A percentile compares a stretch with the other conserved stretches of the same genome.
Evolutionary conservation across 2,329 filamentous ascomycete genomes (phyloP).

Genomic region (Xylaria sp.): DNA sequence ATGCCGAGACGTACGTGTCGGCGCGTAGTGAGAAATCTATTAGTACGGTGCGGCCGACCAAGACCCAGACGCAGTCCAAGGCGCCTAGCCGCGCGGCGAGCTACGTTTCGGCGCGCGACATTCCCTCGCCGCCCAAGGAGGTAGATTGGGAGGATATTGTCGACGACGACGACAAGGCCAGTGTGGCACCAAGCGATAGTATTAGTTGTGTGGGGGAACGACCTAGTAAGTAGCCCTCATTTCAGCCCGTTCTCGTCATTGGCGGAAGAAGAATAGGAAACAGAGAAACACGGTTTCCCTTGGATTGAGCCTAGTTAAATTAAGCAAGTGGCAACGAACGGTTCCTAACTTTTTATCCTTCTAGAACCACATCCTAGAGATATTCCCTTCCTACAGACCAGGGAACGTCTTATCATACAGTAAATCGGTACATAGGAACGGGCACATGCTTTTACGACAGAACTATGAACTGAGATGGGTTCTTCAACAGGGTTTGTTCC

Average conservation of each 20-base stretch:
- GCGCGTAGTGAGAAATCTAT: constrained; percentile 53
- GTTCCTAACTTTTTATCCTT: constrained; percentile 3
- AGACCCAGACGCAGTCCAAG: constrained; percentile 31
- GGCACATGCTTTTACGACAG: background rate
- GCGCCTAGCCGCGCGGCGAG: constrained; percentile 42
- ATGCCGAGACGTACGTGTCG: constrained; percentile 59
- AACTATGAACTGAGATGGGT: background rate
- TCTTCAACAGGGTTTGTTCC: background rate
- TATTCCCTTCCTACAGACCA: constrained; percentile 32
- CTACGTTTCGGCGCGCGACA: constrained; percentile 48
- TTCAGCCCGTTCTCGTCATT: background rate
- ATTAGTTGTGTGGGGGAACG: constrained; percentile 68
- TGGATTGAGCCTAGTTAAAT: background rate
- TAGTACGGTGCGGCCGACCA: constrained; percentile 48
- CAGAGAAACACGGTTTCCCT: background rate
- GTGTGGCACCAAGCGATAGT: constrained; percentile 69
- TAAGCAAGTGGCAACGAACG: background rate
- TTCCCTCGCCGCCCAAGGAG: constrained; percentile 55
- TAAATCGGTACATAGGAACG: background rate
- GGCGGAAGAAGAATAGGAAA: background rate
- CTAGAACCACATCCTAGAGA: constrained; percentile 33
- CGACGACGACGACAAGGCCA: constrained; percentile 55
- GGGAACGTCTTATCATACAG: constrained; percentile 34
- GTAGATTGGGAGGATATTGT: constrained; percentile 44
- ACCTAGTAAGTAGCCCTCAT: constrained; percentile 36